These are phyloP conservation scores for Zygoascus ofunaensis DNA, from an alignment of 805 yeast genomes.

Conservation along the genomic window DNA sequence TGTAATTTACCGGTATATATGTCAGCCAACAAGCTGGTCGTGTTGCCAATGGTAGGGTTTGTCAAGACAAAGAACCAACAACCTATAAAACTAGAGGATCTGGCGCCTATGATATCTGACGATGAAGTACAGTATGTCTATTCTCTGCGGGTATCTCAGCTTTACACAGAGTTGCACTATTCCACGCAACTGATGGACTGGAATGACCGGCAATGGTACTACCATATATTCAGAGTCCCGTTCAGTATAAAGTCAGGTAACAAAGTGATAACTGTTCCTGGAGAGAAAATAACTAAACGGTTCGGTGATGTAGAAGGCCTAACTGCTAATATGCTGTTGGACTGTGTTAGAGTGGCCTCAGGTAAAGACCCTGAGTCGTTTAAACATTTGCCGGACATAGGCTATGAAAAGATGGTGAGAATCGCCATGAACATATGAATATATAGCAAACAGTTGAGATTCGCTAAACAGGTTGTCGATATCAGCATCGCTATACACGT, in stretches of 20 bases:
- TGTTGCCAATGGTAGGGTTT: slow-evolving; percentile 56
- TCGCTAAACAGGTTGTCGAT: too few species aligned
- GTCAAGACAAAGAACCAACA: background rate
- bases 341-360: slow-evolving; percentile 13
- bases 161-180: background rate
- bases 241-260: background rate
- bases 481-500: too few species aligned
- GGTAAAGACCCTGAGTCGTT: slow-evolving; percentile 5
- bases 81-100: background rate
- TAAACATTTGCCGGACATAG: slow-evolving; percentile 5
- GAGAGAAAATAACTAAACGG: background rate
- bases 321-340: slow-evolving; percentile 17
- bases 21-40: slow-evolving; percentile 66
- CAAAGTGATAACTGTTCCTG: background rate
- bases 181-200: background rate
- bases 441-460: too few species aligned
- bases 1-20: slow-evolving; percentile 58
- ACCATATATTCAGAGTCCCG: background rate
- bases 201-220: background rate
- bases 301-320: slow-evolving; percentile 10
- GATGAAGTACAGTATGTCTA: slow-evolving; percentile 6
- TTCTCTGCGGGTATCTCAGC: background rate
- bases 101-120: slow-evolving; percentile 4
- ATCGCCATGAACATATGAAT: too few species aligned
- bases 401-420: slow-evolving; percentile 8